Evolutionary conservation across 352 stramenopile species (phyloP), one percentile per base, ranked within the genome.

Genomic region (Lagenidium giganteum): DNA sequence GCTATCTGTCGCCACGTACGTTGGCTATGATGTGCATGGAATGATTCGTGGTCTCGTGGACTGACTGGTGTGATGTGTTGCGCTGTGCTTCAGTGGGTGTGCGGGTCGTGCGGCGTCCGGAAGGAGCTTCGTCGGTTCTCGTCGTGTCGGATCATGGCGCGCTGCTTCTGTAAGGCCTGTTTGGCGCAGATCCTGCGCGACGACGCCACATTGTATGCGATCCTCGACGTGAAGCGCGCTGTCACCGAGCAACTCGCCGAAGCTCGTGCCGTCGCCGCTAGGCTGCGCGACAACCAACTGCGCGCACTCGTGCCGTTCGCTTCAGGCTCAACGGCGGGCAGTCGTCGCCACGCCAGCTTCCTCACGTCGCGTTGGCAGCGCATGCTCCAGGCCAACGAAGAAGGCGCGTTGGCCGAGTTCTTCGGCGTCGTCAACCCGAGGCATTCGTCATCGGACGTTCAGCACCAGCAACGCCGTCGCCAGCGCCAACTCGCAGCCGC

Each of bases 141-240:
- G n/a, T n/a, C n/a, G n/a, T n/a, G n/a, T n/a, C n/a, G n/a, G n/a
- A 69, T 70, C 29, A 30, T 68, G 0, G 51, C 71, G 2, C 65
- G 70, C 6, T 84, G 71, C 53, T 82, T 87, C 33, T 87, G 75
- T 40, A 68, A 69, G 30, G 51, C 67, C 37, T 87, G 75, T 38
- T 51, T 83, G 22, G 51, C 51, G 20, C 79, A 66, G 23, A 65
- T 85, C 27, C 33, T 78, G 17, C 67, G 54, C 8, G 64, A 80
- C 28, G 70, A 87, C 48, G 57, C 72, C 16, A 62, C 61, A 21
- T 35, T 66, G 28, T 85, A 79, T 21, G 67, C 68, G 6, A 46
- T 62, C 2, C 52, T 56, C 13, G 71, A 87, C 38, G 58, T 71
- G 4, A 51, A 56, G 21, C 46, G 42, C 5, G 44, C 40, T 1